Evolutionary conservation across 352 stramenopile genomes (phyloP), one percentile per base, ranked within the genome.

Genomic region (Phytophthora foliorum): DNA sequence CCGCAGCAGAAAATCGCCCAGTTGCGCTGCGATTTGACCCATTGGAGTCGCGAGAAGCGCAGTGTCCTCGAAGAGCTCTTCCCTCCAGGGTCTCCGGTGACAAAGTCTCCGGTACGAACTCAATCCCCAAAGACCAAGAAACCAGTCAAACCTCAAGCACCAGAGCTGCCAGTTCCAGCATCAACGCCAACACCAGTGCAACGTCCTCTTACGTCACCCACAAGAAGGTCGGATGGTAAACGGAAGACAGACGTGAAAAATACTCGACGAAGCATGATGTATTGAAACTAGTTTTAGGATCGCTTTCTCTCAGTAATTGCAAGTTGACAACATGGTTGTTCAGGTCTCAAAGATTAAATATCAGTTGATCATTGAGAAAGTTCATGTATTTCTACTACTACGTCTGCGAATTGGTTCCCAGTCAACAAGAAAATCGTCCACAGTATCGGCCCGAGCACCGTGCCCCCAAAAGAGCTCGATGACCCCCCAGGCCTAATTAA

Each of bases 311-410:
- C 84, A 92, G 78, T 54, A 68, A 81, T 63, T 34, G 69, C 56
- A 71, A 57, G 67, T 86, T 90, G 68, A 87, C 83, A 84, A 87
- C 83, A 86, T 59, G 66, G 38, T 34, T 53, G 31, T 83, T 92
- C 81, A 92, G 84, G 80, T 92, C 84, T 92, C 84, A 92, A 92
- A 92, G 84, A 92, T 92, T 92, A 92, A 77, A 65, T 86, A 84
- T 89, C 81, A 90, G 78, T 90, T 84, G 78, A 92, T 92, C 84
- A 92, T 88, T 73, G 84, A 87, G 78, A 82, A 74, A 71, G 46
- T n/a, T 45, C 11, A 25, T 6, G 9, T 17, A 57, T 17, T 25
- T 5, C 42, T 49, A 49, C 13, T 42, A 11, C 10, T 49, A 53
- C 17, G 3, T 22, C 24, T 45, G 6, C 24, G 21, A 32, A 31